Percentiles rank a stretch among this genome's conserved stretches.
These are phyloP conservation scores for Mycena rosella DNA, from an alignment of 768 basidiomycete genomes.

Conservation along the genomic window DNA sequence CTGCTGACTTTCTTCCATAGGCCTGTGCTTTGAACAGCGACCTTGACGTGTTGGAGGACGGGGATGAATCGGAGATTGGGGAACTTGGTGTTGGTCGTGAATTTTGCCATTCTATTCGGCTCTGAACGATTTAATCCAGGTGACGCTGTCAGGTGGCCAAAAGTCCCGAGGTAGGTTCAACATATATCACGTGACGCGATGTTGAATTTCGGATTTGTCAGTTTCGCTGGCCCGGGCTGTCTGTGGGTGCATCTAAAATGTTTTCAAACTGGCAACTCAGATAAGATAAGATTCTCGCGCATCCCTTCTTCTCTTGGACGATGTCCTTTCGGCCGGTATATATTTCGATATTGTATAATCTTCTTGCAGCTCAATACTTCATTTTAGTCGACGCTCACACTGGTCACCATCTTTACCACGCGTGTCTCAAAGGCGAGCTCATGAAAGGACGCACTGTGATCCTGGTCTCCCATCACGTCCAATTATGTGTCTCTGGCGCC, in stretches of 20 bases:
- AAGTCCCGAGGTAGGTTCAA: slow-evolving; percentile 25
- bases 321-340: slow-evolving; percentile 72
- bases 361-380: slow-evolving; percentile 1
- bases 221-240: slow-evolving; percentile 86
- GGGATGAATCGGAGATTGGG: slow-evolving; percentile 88
- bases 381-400: slow-evolving; percentile 96
- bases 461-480: slow-evolving; percentile 96
- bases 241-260: neutral
- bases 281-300: slow-evolving; percentile 65
- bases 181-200: neutral
- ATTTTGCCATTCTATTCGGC: too few species aligned
- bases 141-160: slow-evolving; percentile 51
- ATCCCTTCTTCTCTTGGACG: slow-evolving; percentile 85
- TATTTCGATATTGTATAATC: neutral
- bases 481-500: slow-evolving; percentile 85
- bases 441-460: slow-evolving; percentile 86
- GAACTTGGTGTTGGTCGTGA: slow-evolving; percentile 73
- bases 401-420: slow-evolving; percentile 85
- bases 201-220: slow-evolving; percentile 38
- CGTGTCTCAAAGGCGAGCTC: slow-evolving; percentile 87
- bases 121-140: neutral
- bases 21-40: slow-evolving; percentile 77
- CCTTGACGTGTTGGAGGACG: slow-evolving; percentile 88
- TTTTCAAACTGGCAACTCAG: neutral
- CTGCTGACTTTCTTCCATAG: slow-evolving; percentile 42